Base-by-base conservation (phyloP, 2,329 filamentous ascomycete genomes). In the Cryoendolithus antarcticus region DNA sequence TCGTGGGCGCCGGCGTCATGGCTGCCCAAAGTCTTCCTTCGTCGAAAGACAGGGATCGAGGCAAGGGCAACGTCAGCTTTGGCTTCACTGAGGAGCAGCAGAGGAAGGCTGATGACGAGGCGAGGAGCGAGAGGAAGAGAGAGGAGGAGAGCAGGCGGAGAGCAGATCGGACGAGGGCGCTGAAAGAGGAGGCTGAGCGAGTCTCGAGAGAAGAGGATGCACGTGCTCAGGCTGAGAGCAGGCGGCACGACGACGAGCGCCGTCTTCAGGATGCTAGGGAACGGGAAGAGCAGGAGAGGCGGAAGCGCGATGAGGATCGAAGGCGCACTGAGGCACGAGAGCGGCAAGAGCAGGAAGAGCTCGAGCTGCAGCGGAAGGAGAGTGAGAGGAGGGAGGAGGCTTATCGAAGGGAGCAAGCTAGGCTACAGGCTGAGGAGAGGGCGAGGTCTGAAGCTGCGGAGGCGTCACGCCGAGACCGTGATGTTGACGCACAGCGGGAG, bases 21-120 rank as follows among this genome's bases (percentile, higher is more conserved):
- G 52, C 54, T 47, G 52, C 19, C 44, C 45, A 38, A 37, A 49
- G 46, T 30, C 55, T 45, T n/a, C 48, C 45, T 19, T 55, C 47
- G 2, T n/a, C n/a, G n/a, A 57, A 52, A 30, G 54, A 58, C 6
- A n/a, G n/a, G n/a, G n/a, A n/a, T n/a, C n/a, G n/a, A n/a, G n/a
- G n/a, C n/a, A 52, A 61, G 10, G 62, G 62, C 6, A 68, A 64
- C 43, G 75, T 78, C 6, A 67, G 70, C 39, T 77, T 77, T 46
- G 66, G 71, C 30, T 51, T 77, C 36, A 75, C 72, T 0, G 62
- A 74, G 34, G 71, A 75, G 50, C 71, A 76, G 54, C 62, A 59
- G 29, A 62, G 67, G 24, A 69, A 66, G 38, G 70, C 72, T 38
- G 52, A 52, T 4, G 58, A 53, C 41, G 52, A 62, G 34, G 15